These are phyloP conservation scores for Pugionium dolabratum DNA, from an alignment of 345 rosid genomes.

Conservation along the genomic window DNA sequence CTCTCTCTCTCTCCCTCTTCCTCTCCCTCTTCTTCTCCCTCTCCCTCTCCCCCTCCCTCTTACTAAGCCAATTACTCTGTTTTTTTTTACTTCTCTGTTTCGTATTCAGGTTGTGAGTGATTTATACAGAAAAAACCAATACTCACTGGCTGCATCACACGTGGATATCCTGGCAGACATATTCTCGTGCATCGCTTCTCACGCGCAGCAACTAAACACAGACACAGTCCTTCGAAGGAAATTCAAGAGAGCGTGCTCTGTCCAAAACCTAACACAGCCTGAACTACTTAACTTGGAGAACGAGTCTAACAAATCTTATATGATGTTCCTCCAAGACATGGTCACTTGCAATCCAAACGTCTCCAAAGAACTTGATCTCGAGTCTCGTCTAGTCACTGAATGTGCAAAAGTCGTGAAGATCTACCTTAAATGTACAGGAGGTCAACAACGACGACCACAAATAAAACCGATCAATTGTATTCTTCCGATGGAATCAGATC, in stretches of 20 bases:
- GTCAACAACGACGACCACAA: slow-evolving; percentile 21
- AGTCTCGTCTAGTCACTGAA: slow-evolving; percentile 55
- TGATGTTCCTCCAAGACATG: slow-evolving; percentile 62
- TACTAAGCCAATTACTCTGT: slow-evolving; percentile 10
- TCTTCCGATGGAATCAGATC: slow-evolving; percentile 67
- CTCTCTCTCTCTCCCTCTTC: slow-evolving; percentile 16
- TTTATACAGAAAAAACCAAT: slow-evolving; percentile 51
- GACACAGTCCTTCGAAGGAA: slow-evolving; percentile 56
- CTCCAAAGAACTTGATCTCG: slow-evolving; percentile 58
- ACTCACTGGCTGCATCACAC: slow-evolving; percentile 53
- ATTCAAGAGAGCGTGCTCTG: slow-evolving; percentile 66
- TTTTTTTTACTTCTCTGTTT: slow-evolving; percentile 24
- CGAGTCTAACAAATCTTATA: slow-evolving; percentile 68
- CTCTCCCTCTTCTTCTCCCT: slow-evolving; percentile 17
- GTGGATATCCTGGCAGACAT: slow-evolving; percentile 53
- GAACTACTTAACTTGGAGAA: slow-evolving; percentile 83
- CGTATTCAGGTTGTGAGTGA: slow-evolving; percentile 63
- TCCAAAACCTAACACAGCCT: slow-evolving; percentile 77
- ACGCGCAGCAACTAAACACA: slow-evolving; percentile 64
- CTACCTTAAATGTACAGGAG: slow-evolving; percentile 61
- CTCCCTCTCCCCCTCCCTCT: slow-evolving; percentile 7
- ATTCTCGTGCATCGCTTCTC: slow-evolving; percentile 64
- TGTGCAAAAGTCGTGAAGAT: slow-evolving; percentile 62
- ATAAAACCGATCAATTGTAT: slow-evolving; percentile 51
- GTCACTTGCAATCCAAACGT: slow-evolving; percentile 44